Evolutionary conservation across 2,329 filamentous ascomycete species (phyloP).

Genomic region (Malbranchea zuffiana): DNA sequence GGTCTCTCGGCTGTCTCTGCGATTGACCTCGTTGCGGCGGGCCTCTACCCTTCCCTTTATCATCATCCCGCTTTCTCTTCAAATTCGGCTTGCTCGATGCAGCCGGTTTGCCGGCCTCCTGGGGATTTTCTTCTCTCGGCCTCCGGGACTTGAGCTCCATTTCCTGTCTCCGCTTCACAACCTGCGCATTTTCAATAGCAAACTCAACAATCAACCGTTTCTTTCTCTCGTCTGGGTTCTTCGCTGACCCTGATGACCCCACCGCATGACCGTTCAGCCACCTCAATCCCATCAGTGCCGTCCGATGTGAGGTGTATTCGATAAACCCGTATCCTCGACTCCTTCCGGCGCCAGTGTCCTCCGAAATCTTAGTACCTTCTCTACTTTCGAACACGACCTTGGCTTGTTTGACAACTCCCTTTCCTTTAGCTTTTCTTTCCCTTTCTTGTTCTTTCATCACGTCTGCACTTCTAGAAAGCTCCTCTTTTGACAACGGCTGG

Average conservation of each 20-base stretch:
- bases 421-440: slow-evolving; percentile 67
- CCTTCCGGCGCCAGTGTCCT: slow-evolving; percentile 64
- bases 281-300: slow-evolving; percentile 84
- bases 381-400: slow-evolving; percentile 89
- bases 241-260: slow-evolving; percentile 18
- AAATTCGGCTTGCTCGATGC: too few species aligned
- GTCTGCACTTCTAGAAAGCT: slow-evolving; percentile 66
- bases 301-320: slow-evolving; percentile 87
- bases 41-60: slow-evolving; percentile 3
- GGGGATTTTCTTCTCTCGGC: slow-evolving; percentile 16
- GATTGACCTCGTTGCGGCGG: too few species aligned
- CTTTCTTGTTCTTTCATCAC: slow-evolving; percentile 72
- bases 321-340: slow-evolving; percentile 95
- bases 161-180: slow-evolving; percentile 67
- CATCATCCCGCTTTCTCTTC: slow-evolving; percentile 26
- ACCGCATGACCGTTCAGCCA: slow-evolving; percentile 76
- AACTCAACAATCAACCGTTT: slow-evolving; percentile 90
- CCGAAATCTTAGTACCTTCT: slow-evolving; percentile 71
- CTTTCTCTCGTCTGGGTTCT: slow-evolving; percentile 42
- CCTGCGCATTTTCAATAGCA: slow-evolving; percentile 94
- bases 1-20: too few species aligned
- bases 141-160: slow-evolving; percentile 46
- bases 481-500: slow-evolving; percentile 76
- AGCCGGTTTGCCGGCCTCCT: slow-evolving; percentile 16
- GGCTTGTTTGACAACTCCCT: slow-evolving; percentile 79